These are phyloP conservation scores for Paraphaeosphaeria sporulosa DNA, from an alignment of 2,329 filamentous ascomycete genomes.

Conservation along the genomic window DNA sequence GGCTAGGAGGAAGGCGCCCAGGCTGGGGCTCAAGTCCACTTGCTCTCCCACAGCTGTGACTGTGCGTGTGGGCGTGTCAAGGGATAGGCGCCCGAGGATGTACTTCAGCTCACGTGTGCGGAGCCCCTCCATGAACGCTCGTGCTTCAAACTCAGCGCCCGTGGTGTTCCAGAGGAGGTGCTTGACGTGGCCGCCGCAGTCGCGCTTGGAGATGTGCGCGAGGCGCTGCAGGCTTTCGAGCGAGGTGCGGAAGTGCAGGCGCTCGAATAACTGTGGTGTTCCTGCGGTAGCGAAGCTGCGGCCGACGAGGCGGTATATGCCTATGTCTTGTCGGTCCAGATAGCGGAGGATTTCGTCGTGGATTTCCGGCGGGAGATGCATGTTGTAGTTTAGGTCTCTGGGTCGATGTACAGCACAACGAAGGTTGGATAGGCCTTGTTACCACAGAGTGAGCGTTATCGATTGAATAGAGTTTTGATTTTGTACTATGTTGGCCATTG, in stretches of 20 bases:
- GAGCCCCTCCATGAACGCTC: conserved; percentile 3
- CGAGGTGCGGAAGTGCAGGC: conserved; percentile 9
- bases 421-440: background rate
- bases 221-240: conserved; percentile 4
- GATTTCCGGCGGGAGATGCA: conserved; percentile 5
- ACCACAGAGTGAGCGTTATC: background rate
- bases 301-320: conserved; percentile 3
- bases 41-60: no score
- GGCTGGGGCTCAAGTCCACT: no score
- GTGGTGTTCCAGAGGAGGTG: conserved; percentile 9
- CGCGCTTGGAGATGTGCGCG: background rate
- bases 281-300: background rate
- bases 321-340: background rate
- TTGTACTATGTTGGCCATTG: no score
- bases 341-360: conserved; percentile 8
- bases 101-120: conserved; percentile 8
- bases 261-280: background rate
- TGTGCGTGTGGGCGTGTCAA: background rate
- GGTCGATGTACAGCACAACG: no score
- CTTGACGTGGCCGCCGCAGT: conserved; percentile 5
- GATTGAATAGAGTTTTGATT: no score
- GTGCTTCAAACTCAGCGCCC: background rate
- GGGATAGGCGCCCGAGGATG: background rate
- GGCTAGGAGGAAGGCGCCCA: background rate
- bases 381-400: background rate